Base-by-base conservation (phyloP, 1,139 yeast species). In the Candida mesenterica region DNA sequence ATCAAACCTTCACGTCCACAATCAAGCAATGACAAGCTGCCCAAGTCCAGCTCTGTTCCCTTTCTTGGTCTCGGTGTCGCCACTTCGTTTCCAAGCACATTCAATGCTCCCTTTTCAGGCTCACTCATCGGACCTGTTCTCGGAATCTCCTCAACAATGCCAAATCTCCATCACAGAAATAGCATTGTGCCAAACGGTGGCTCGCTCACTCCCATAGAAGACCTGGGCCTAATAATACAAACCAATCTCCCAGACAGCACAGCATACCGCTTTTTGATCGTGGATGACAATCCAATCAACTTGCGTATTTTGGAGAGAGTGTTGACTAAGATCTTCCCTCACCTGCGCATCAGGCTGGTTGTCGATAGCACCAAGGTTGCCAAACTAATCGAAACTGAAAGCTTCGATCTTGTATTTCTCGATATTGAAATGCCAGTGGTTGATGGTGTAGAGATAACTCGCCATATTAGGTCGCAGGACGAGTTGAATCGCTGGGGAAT, bases 341-440 rank as follows among this genome's bases (percentile, higher is more conserved):
- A 52, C 33, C 50, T 68, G 28, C 32, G 38, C 12, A 53, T 67
- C 8, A 49, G 50, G 5, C 56, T 57, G 36, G 45, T 65, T 4
- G 57, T 54, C 31, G 69, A 68, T 44, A 57, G 65, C 22, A 53
- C 65, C 2, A 48, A 52, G 31, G 66, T 68, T n/a, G 43, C 55
- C 32, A 39, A 50, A 9, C 31, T 52, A 22, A 42, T 62, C 4
- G 36, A 43, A 10, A 33, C 45, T 3, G 49, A 52, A 31, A 39
- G 38, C 15, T 68, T 55, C 40, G 72, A 68, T 40, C 45, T 61
- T 32, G 59, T 67, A 9, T 70, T 70, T 41, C 50, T 70, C 33
- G 76, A 70, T 43, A 70, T 70, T 32, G 76, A 70, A 44, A 70
- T 70, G 76, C 76, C 76, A 3, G 53, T 50, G 5, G 51, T 70